Base-by-base conservation (phyloP, 2,329 filamentous ascomycete species). In the Sporothrix humicola region DNA sequence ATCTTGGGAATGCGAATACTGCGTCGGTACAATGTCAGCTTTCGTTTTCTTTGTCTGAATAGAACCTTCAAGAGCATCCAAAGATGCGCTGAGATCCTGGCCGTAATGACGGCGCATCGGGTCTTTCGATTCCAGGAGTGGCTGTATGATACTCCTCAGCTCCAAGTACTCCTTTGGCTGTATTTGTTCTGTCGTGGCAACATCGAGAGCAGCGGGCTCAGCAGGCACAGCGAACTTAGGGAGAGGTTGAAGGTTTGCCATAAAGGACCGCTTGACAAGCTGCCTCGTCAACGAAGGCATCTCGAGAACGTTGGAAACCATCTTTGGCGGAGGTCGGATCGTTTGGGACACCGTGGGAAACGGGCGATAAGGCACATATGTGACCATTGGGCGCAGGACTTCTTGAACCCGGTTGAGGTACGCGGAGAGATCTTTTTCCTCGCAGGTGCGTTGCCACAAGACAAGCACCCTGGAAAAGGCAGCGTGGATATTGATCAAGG, bases 111-210 rank as follows among this genome's bases (percentile, higher is more conserved):
- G 56, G 15, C 77, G 74, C 37, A 78, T 6, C 1, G 46, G 52
- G 0, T 71, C 75, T 3, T 74, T 31, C 0, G 81, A 82, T 5
- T 75, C 72, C 1, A 74, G 71, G 9, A 84, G 75, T 0, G 61
- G 50, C 7, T 74, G 58, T 12, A 85, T 77, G 50, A 85, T 83
- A 3, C 75, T n/a, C 17, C 72, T 76, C 13, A 82, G 76, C 72
- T 81, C 79, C 1, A 1, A 8, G 15, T 42, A 61, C 23, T 61
- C 58, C n/a, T 42, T 61, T 37, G 58, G 58, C 15, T n/a, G 4
- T 1, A 31, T n/a, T 26, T 23, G 2, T 26, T 23, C 52, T 10
- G 9, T 3, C 23, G 23, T 26, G 23, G 23, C 23, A 26, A 26
- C 23, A 26, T 26, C 23, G 23, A 26, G 23, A 26, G 23, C 23